Evolutionary conservation across 495 filamentous ascomycete species (phyloP).

Genomic region (Xylaria castorea): DNA sequence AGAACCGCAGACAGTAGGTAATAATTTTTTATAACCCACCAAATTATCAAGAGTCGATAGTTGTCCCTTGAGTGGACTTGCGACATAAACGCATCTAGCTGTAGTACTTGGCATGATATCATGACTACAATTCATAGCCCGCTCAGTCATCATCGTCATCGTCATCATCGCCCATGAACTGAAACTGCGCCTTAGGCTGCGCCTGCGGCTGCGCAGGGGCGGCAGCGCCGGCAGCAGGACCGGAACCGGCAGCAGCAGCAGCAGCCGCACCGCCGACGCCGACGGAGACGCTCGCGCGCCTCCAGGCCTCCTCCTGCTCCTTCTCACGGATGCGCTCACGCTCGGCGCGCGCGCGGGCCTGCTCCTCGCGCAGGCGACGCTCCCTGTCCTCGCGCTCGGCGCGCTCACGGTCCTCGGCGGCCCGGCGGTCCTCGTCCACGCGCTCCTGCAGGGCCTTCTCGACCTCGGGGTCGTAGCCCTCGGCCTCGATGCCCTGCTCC

Average conservation of each 20-base stretch:
- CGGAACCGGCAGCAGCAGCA: not conserved
- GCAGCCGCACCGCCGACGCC: constrained; percentile 21
- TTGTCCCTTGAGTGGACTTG: not conserved
- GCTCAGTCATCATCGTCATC: constrained; percentile 58
- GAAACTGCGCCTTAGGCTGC: constrained; percentile 55
- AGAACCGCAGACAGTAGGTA: not conserved
- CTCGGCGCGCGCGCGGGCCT: constrained; percentile 35
- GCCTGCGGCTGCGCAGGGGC: constrained; percentile 14
- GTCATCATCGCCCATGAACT: constrained; percentile 59
- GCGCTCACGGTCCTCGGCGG: constrained; percentile 52
- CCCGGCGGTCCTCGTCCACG: constrained; percentile 46
- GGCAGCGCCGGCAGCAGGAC: not conserved
- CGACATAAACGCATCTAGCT: not conserved
- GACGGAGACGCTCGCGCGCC: constrained; percentile 44
- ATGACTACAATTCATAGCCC: not conserved
- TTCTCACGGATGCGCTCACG: constrained; percentile 37
- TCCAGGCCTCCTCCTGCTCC: constrained; percentile 43
- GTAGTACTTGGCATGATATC: not conserved
- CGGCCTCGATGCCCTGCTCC: constrained; percentile 63
- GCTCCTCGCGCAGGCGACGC: constrained; percentile 44
- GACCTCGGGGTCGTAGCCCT: constrained; percentile 59
- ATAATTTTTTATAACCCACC: not conserved
- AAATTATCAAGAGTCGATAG: not conserved
- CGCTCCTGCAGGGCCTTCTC: constrained; percentile 52
- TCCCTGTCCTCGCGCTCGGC: constrained; percentile 54